phyloP scores from a whole-genome alignment of 768 basidiomycete species.

The Phaeolepiota aurea region DNA sequence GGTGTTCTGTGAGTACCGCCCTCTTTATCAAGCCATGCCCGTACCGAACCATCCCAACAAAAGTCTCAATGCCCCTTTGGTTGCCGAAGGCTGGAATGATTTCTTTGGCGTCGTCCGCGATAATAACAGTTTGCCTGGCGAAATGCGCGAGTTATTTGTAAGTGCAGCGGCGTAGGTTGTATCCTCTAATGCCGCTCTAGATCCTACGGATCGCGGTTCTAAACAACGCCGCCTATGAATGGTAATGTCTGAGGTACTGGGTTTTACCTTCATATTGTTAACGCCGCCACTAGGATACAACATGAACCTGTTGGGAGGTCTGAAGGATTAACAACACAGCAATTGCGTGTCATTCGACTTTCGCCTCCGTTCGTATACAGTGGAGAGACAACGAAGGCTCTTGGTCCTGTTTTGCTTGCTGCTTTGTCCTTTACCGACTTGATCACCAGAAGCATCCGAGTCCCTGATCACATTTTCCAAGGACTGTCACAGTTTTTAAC shows the following conservation, averaged over 20 bases:
- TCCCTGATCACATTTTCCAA: conserved; percentile 15
- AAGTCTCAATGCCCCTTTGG: conserved; percentile 20
- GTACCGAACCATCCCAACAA: background rate
- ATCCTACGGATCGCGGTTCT: conserved; percentile 19
- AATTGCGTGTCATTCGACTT: conserved; percentile 17
- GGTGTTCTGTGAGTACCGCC: conserved; percentile 22
- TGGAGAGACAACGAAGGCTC: conserved; percentile 6
- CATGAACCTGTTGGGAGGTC: conserved; percentile 23
- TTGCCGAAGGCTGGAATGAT: conserved; percentile 24
- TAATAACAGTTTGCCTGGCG: conserved; percentile 17
- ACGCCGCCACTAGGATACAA: conserved; percentile 16
- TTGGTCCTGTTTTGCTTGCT: conserved; percentile 16
- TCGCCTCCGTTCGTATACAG: conserved; percentile 10
- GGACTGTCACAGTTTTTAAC: conserved; percentile 14
- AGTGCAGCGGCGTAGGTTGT: no score
- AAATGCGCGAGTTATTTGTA: conserved; percentile 28
- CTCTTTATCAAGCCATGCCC: background rate
- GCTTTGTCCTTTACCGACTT: conserved; percentile 19
- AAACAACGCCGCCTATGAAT: conserved; percentile 20
- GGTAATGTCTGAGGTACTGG: conserved; percentile 10
- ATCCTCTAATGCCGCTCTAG: conserved; percentile 7
- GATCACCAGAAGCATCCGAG: conserved; percentile 15
- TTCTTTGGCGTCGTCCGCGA: conserved; percentile 20
- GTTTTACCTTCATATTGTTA: background rate
- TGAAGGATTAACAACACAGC: conserved; percentile 19